Conservation (phyloP, 2,329 filamentous ascomycete species). For the Fusarium praegraminearum region DNA sequence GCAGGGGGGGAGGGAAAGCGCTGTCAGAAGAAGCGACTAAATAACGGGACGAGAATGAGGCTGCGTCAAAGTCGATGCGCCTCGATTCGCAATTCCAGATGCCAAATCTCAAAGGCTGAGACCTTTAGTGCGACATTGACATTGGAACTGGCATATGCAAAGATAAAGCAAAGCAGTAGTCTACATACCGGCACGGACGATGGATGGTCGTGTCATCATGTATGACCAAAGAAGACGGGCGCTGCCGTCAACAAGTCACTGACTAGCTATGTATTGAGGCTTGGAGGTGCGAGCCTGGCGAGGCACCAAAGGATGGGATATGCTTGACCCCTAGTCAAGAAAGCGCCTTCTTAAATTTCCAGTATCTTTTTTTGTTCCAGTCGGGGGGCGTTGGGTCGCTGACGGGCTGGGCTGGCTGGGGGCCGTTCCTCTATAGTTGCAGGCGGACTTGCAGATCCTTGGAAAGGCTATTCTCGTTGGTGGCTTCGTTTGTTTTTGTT, state of each 20-base stretch:
- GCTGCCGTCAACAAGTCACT: slow-evolving; percentile 39
- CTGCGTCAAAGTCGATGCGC: slow-evolving; percentile 29
- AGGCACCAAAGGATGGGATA: slow-evolving; percentile 32
- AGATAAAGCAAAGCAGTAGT: slow-evolving; percentile 4
- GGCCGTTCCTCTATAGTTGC: slow-evolving; percentile 17
- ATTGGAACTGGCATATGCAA: slow-evolving; percentile 20
- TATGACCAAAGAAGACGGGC: slow-evolving; percentile 26
- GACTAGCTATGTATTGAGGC: slow-evolving; percentile 22
- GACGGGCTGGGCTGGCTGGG: slow-evolving; percentile 30
- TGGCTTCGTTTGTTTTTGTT: slow-evolving; percentile 13
- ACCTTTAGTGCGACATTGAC: slow-evolving; percentile 20
- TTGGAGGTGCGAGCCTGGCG: slow-evolving; percentile 23
- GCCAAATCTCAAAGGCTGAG: slow-evolving; percentile 12
- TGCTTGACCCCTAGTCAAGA: slow-evolving; percentile 30
- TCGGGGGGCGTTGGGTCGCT: slow-evolving; percentile 19
- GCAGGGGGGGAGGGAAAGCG: slow-evolving; percentile 15
- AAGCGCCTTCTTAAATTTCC: slow-evolving; percentile 23
- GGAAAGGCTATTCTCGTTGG: slow-evolving; percentile 22
- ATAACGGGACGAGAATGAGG: slow-evolving; percentile 31
- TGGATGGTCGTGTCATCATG: slow-evolving; percentile 70
- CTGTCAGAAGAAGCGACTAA: slow-evolving; percentile 21
- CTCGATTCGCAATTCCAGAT: slow-evolving; percentile 13
- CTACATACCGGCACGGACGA: slow-evolving; percentile 71
- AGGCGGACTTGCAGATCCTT: slow-evolving; percentile 24
- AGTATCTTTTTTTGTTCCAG: slow-evolving; percentile 12